Evolutionary conservation across 352 stramenopile species (phyloP), one percentile per base, ranked within the genome.

Genomic region (Phytophthora fragariae): DNA sequence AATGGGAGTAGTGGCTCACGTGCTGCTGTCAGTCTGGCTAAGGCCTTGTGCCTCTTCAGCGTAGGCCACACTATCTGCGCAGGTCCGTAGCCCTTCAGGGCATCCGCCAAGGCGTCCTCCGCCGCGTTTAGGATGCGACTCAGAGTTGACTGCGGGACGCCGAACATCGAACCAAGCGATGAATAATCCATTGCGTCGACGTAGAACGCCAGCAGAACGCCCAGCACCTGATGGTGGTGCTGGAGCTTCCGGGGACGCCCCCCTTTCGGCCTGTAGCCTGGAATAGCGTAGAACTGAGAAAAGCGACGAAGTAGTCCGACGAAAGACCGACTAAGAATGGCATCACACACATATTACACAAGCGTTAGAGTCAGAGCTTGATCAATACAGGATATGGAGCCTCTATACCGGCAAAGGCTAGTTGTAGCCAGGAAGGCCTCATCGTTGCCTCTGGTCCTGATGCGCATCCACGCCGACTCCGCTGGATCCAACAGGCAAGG

Each of bases 161-260:
- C 61, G 35, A 75, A 75, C 5, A 31, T 49, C 17, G 31, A 52
- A 14, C 49, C 59, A 8, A 67, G n/a, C 1, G 12, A n/a, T 3
- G 66, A 49, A 3, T 55, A 6, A 14, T 58, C 52, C 56, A 79
- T 67, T 0, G 47, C 27, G 31, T 53, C 47, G 15, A 70, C 63
- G 57, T 75, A 79, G 35, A 70, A 79, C 3, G 65, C 57, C 2
- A 79, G 41, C 3, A 74, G 12, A 3, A 75, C 21, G 0, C 65
- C 66, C 0, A 75, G 27, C 24, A 71, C 62, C 17, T 74, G 33
- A 50, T 75, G 72, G 5, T 72, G 52, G 14, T 68, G 50, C 10
- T 65, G 41, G 3, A 74, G 31, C 12, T 71, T 74, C 1, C 15
- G 27, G 3, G 71, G 71, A 1, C 65, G 35, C 1, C 66, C 72